These are phyloP conservation scores for Termitomyces sp. DNA, from an alignment of 768 basidiomycete species.

Conservation along the genomic window DNA sequence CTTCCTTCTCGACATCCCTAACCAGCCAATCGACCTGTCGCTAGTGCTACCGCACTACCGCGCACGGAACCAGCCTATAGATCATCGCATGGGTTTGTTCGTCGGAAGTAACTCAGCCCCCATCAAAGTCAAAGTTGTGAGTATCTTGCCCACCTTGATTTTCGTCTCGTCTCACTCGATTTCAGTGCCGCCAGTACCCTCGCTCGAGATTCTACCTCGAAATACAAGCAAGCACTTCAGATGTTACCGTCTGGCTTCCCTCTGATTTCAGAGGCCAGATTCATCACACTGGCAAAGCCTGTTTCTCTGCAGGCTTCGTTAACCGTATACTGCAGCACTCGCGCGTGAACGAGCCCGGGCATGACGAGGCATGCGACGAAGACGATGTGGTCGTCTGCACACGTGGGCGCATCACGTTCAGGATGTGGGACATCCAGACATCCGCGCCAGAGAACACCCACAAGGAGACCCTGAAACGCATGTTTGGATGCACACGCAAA, in stretches of 20 bases:
- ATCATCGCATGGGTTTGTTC: constrained; percentile 71
- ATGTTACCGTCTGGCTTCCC: constrained; percentile 74
- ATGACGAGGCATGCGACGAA: constrained; percentile 32
- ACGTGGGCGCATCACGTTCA: constrained; percentile 58
- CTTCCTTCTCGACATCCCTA: constrained; percentile 47
- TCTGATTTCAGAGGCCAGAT: constrained; percentile 77
- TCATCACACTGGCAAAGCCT: constrained; percentile 44
- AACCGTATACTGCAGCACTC: constrained; percentile 61
- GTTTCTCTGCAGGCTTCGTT: constrained; percentile 69
- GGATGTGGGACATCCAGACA: constrained; percentile 77
- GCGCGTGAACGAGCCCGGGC: constrained; percentile 38
- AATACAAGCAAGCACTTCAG: constrained; percentile 59
- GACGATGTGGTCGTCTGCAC: constrained; percentile 66
- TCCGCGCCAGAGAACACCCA: constrained; percentile 58
- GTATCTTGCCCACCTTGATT: constrained; percentile 25
- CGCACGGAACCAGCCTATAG: constrained; percentile 66
- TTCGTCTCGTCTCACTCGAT: constrained; percentile 11
- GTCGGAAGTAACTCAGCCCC: constrained; percentile 47
- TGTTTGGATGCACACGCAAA: constrained; percentile 58
- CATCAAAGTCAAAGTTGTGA: constrained; percentile 70
- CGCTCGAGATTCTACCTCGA: constrained; percentile 61
- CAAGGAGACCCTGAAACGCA: constrained; percentile 59
- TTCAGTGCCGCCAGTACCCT: constrained; percentile 54
- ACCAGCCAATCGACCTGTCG: constrained; percentile 55
- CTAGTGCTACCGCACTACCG: constrained; percentile 78